Conservation (phyloP, 164 flowering plant genomes). For the Magnolia officinalis region DNA sequence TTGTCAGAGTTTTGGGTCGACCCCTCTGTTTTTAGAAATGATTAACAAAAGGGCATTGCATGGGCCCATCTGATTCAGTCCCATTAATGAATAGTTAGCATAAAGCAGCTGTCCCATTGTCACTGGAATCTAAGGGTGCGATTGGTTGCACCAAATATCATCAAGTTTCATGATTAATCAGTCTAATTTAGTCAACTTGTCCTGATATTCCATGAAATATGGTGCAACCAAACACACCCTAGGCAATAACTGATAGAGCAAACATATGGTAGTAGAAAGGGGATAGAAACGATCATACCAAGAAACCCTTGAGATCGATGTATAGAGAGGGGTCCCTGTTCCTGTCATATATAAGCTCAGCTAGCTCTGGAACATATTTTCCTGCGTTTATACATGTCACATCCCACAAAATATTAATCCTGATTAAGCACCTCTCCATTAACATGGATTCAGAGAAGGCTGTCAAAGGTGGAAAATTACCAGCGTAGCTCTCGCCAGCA, state of each 20-base stretch:
- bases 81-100: too few relatives aligned
- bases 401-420: too few relatives aligned
- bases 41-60: too few relatives aligned
- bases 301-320: conserved; percentile 72
- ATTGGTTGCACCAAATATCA: too few relatives aligned
- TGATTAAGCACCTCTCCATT: background rate
- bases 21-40: too few relatives aligned
- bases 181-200: background rate
- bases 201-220: background rate
- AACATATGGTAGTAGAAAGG: too few relatives aligned
- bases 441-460: background rate
- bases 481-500: conserved; percentile 99
- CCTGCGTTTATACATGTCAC: conserved; percentile 38
- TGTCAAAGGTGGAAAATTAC: conserved; percentile 24
- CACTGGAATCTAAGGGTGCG: too few relatives aligned
- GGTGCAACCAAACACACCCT: background rate
- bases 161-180: background rate
- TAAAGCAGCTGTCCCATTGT: too few relatives aligned
- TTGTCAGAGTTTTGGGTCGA: too few relatives aligned
- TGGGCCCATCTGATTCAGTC: too few relatives aligned
- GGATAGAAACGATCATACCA: conserved; percentile 45
- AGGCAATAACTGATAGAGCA: background rate
- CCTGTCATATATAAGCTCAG: conserved; percentile 73
- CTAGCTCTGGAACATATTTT: conserved; percentile 86
- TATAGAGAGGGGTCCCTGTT: conserved; percentile 56